Base-by-base conservation (phyloP, 179 eudicot species). In the Gypsophila paniculata region DNA sequence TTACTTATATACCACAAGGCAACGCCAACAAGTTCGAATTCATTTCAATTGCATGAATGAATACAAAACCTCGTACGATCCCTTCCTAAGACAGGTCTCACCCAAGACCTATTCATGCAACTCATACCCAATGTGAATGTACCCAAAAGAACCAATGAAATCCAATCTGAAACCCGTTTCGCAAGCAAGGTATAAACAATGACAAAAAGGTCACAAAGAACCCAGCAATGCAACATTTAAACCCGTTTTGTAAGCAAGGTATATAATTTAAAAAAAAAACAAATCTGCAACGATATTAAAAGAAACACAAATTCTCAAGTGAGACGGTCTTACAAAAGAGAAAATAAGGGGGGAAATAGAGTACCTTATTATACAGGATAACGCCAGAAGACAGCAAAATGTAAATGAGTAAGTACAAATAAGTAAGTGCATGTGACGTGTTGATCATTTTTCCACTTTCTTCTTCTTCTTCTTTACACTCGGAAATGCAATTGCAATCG, bases 301-400 rank as follows among this genome's bases (percentile, higher is more conserved):
- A 42, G 22, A 12, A 58, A 13, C 39, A 8, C 1, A 71, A 25
- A 68, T 7, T 2, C 34, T 29, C 34, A 4, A 29, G 34, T 29
- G 34, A 29, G 34, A 29, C 34, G 2, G 34, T 29, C 34, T 29
- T 29, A 29, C 34, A 1, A 1, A 29, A 29, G 34, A n/a, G n/a
- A n/a, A n/a, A n/a, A n/a, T n/a, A n/a, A 39, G 18, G 5, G 2
- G 59, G 19, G 36, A 17, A 23, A 18, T 21, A 38, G 13, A 36
- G 25, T 82, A 91, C 97, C 89, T 91, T 91, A 82, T 91, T 91
- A 85, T 91, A 91, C 46, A 89, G 76, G 70, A 91, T 91, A 77
- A 91, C 97, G 68, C 95, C 97, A n/a, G 97, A 91, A 4, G 97
- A 91, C 38, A 91, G 88, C 66, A 85, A 64, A 72, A 91, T 86